phyloP scores from a whole-genome alignment of 345 rosid species.

The Populus nigra region DNA sequence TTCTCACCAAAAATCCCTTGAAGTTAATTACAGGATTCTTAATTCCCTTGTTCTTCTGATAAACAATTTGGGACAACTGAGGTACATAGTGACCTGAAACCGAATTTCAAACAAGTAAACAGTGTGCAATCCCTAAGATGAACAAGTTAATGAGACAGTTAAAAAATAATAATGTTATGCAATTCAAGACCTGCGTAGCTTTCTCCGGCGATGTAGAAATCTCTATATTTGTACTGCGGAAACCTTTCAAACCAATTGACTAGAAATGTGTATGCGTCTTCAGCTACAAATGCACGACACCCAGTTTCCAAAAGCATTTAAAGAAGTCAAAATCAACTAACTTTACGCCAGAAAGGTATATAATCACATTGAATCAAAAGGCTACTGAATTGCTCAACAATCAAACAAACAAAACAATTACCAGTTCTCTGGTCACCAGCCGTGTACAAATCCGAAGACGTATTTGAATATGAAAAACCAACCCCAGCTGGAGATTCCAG shows the following conservation, averaged over 20 bases:
- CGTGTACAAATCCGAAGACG: conserved; percentile 74
- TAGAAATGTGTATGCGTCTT: conserved; percentile 77
- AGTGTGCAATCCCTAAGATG: neutral
- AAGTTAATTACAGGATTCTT: conserved; percentile 70
- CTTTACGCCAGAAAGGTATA: conserved; percentile 1
- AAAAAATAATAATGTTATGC: neutral
- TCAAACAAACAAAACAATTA: conserved; percentile 16
- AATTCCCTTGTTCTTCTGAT: conserved; percentile 59
- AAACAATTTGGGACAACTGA: conserved; percentile 80
- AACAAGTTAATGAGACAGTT: neutral
- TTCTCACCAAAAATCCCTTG: conserved; percentile 86
- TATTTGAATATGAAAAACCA: conserved; percentile 88
- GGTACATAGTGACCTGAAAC: conserved; percentile 94
- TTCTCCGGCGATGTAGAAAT: conserved; percentile 92
- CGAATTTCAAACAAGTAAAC: neutral
- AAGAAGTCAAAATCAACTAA: conserved; percentile 20
- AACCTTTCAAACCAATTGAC: conserved; percentile 91
- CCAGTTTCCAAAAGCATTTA: conserved; percentile 11
- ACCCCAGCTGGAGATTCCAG: conserved; percentile 98
- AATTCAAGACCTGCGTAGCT: conserved; percentile 75
- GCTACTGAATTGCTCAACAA: neutral
- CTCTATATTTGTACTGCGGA: conserved; percentile 91
- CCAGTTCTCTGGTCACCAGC: conserved; percentile 88
- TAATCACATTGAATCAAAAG: neutral
- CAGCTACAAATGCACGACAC: conserved; percentile 52